A percentile compares a stretch with the other conserved stretches of the same genome.
These are phyloP conservation scores for Ogataea pini DNA, from an alignment of 805 yeast genomes.

Conservation along the genomic window DNA sequence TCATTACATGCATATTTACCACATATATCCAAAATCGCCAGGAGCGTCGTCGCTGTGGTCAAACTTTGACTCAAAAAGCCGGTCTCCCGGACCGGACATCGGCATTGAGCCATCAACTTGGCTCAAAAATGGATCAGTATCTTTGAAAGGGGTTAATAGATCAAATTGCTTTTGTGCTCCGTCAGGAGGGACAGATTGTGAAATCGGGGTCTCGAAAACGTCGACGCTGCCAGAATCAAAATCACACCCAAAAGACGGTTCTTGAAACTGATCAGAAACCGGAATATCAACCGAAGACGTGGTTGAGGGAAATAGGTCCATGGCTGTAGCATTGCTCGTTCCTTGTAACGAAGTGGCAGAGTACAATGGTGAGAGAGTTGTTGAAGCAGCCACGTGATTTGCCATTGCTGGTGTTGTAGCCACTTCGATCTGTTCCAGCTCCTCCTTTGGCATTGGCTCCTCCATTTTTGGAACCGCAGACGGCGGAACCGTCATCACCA, in stretches of 20 bases:
- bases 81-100: constrained; percentile 2
- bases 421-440: no score
- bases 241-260: background rate
- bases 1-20: no score
- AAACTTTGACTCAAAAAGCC: constrained; percentile 2
- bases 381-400: background rate
- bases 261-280: background rate
- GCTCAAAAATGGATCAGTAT: constrained; percentile 13
- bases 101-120: constrained; percentile 4
- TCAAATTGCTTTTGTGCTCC: constrained; percentile 3
- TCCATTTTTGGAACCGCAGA: background rate
- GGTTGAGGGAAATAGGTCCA: constrained; percentile 1
- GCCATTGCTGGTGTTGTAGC: background rate
- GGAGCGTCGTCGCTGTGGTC: background rate
- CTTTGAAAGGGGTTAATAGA: constrained; percentile 11
- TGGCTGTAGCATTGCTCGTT: background rate
- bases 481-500: background rate
- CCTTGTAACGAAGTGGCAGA: no score
- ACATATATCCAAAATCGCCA: constrained; percentile 3
- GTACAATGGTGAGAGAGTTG: background rate
- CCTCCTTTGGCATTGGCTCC: background rate
- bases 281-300: background rate
- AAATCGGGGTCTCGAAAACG: constrained; percentile 5
- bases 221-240: background rate
- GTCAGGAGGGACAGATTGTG: background rate